phyloP scores from a whole-genome alignment of 2,329 filamentous ascomycete genomes.

The Colletotrichum plurivorum region DNA sequence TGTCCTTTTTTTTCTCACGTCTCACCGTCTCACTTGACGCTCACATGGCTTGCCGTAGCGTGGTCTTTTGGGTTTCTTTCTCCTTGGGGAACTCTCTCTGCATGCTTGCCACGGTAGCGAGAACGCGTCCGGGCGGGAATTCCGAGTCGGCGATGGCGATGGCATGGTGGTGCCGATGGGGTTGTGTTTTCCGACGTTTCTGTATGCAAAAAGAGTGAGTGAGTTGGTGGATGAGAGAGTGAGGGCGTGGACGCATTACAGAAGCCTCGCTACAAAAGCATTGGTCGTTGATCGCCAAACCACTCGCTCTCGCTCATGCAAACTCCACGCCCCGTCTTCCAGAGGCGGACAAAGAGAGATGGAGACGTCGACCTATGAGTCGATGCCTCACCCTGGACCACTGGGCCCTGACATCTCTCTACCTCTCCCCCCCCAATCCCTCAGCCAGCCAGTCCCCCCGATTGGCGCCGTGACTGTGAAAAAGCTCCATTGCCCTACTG shows the following conservation, averaged over 20 bases:
- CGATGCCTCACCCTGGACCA: slow-evolving; percentile 13
- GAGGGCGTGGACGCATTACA: background rate
- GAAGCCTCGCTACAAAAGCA: slow-evolving; percentile 23
- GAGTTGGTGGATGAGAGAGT: no score
- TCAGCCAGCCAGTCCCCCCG: no score
- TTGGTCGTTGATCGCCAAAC: slow-evolving; percentile 17
- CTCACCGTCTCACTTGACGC: slow-evolving; percentile 17
- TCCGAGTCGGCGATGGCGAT: background rate
- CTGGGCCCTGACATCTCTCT: background rate
- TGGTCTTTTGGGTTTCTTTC: background rate
- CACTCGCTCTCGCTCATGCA: slow-evolving; percentile 7
- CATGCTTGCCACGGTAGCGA: background rate
- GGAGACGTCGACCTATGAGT: slow-evolving; percentile 8
- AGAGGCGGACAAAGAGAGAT: background rate
- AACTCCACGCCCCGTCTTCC: slow-evolving; percentile 15
- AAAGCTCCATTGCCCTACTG: slow-evolving; percentile 8
- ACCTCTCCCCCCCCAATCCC: no score
- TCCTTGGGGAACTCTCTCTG: background rate
- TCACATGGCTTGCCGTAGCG: slow-evolving; percentile 23
- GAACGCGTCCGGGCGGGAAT: slow-evolving; percentile 3
- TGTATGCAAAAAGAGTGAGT: no score
- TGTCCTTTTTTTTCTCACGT: slow-evolving; percentile 2
- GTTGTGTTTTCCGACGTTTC: slow-evolving; percentile 19
- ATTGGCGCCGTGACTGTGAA: slow-evolving; percentile 10
- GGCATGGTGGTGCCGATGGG: slow-evolving; percentile 8